Evolutionary conservation across 805 yeast genomes (phyloP), one percentile per base, ranked within the genome.

Genomic region (Pichia gijzeniarum): DNA sequence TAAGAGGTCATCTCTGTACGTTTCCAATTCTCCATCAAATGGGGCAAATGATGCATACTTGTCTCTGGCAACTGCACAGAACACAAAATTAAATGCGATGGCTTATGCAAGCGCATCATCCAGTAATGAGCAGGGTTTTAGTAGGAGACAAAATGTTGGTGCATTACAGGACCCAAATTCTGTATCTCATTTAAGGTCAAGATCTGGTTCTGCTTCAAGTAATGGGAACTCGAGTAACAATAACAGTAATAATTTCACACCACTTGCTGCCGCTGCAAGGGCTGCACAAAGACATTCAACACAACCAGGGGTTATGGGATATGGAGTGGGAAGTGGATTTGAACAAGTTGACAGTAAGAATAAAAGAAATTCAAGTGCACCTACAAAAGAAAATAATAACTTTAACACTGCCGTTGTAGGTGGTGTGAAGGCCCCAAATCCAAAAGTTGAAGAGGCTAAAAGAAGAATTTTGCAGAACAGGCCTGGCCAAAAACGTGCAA

Each of bases 11-110:
- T 53, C 64, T 0, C 32, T 49, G 27, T 50, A 41, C 33, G 3
- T 31, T 5, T 30, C 48, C 12, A 53, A 44, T 42, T 30, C 48
- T 10, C 59, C 68, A 4, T 12, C 33, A 7, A 35, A 30, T 17
- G 42, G 38, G 14, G 85, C 86, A 0, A 75, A 75, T 22, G 74
- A 73, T 48, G 88, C 85, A 0, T 82, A 82, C 54, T 57, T 82
- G 37, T 79, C 86, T 0, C 62, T 82, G 44, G 73, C 90, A 1
- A 85, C 93, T 0, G 90, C 90, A 1, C 89, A 84, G 57, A 85
- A 85, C 60, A 85, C 93, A 0, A 71, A 89, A 48, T 58, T 82
- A 46, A 85, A 85, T 62, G 83, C 91, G 1, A 59, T 78, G 57
- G 71, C 33, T 30, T 30, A 9, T 9, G 5, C 33, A 30, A 13